Conservation (phyloP, 2,329 filamentous ascomycete genomes). For the Alternaria dauci region DNA sequence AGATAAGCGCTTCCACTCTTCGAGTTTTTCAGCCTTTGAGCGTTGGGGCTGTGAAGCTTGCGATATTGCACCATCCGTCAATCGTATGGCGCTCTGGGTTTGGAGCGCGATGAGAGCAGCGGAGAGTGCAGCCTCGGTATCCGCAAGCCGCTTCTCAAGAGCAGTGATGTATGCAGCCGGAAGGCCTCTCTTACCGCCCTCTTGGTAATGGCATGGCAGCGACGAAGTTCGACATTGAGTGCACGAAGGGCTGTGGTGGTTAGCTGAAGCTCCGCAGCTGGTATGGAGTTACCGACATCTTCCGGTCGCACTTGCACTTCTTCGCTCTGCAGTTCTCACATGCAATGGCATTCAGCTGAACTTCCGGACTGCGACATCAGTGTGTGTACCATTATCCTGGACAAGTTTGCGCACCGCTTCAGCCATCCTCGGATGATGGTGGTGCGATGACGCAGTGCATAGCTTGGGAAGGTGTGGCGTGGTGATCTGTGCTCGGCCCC, state of each 20-base stretch:
- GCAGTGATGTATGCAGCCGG: constrained; percentile 36
- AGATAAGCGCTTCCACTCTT: constrained; percentile 35
- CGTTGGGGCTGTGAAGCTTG: constrained; percentile 7
- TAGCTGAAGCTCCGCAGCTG: neutral
- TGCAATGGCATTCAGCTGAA: constrained; percentile 31
- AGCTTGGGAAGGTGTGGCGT: neutral
- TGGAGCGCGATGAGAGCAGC: constrained; percentile 24
- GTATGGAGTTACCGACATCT: constrained; percentile 20
- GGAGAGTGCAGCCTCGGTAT: constrained; percentile 36
- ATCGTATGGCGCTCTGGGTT: constrained; percentile 3
- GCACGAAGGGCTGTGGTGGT: constrained; percentile 30
- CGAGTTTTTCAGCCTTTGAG: constrained; percentile 35
- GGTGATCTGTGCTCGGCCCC: constrained; percentile 5
- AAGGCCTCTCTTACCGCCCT: constrained; percentile 39
- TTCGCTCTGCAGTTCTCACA: constrained; percentile 40
- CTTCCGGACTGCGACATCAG: neutral
- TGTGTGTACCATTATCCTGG: neutral
- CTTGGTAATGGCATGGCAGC: constrained; percentile 31
- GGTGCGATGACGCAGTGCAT: neutral
- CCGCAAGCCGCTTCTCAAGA: constrained; percentile 34
- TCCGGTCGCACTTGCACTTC: constrained; percentile 41
- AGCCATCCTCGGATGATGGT: neutral
- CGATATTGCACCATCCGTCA: neutral
- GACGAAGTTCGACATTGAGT: constrained; percentile 30
- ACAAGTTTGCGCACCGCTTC: neutral